Conservation (phyloP, 495 filamentous ascomycete genomes). For the Talaromyces trachyspermus region DNA sequence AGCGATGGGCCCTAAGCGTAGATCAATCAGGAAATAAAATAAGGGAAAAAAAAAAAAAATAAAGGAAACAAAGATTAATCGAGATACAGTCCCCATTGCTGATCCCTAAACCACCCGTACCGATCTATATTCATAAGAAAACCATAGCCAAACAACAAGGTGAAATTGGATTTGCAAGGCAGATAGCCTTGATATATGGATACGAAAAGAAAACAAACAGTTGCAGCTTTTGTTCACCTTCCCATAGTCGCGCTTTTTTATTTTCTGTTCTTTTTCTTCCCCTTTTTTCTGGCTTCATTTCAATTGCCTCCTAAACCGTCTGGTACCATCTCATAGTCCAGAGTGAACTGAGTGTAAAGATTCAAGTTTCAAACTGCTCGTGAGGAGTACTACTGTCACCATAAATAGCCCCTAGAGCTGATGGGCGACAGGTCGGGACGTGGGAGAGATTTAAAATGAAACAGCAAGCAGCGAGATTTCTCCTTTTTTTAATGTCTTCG, state of each 20-base stretch:
- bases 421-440: no score
- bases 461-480: neutral
- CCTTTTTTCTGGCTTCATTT: neutral
- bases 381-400: no score
- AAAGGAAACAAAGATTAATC: neutral
- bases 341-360: no score
- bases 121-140: constrained; percentile 7
- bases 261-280: neutral
- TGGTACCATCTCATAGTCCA: no score
- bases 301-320: neutral
- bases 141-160: neutral
- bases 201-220: neutral
- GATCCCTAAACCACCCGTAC: constrained; percentile 8
- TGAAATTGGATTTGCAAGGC: neutral
- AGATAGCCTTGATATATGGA: neutral
- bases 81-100: neutral
- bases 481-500: constrained; percentile 6
- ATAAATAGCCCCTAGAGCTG: no score
- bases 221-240: constrained; percentile 4
- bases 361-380: no score
- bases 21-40: neutral
- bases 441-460: constrained; percentile 3
- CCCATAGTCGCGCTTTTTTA: constrained; percentile 1
- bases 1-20: constrained; percentile 3
- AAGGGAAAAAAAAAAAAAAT: neutral